phyloP scores from a whole-genome alignment of 352 stramenopile genomes.

The Globisporangium lucens region DNA sequence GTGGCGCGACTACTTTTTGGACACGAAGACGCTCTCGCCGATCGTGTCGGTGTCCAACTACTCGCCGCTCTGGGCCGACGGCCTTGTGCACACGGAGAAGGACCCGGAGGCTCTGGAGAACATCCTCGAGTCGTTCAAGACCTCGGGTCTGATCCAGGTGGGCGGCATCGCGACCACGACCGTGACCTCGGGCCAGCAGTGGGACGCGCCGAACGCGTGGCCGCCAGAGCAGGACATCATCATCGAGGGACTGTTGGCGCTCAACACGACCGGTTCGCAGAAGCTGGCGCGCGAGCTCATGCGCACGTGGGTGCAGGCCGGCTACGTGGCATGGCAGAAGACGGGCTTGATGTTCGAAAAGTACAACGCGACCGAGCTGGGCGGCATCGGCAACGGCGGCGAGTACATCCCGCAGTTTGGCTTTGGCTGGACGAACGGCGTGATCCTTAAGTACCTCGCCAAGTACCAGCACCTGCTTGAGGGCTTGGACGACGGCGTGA shows the following conservation, averaged over 20 bases:
- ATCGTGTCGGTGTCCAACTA: conserved; percentile 66
- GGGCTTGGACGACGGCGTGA: neutral
- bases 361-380: conserved; percentile 38
- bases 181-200: conserved; percentile 77
- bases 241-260: conserved; percentile 64
- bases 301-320: conserved; percentile 58
- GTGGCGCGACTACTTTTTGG: conserved; percentile 74
- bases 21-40: conserved; percentile 36
- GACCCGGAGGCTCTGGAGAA: conserved; percentile 41
- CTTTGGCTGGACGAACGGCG: conserved; percentile 59
- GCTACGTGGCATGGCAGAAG: conserved; percentile 59
- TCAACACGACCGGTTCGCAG: conserved; percentile 45
- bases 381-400: conserved; percentile 34
- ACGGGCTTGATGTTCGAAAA: conserved; percentile 87
- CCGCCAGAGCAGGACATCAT: conserved; percentile 80
- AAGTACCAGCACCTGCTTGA: conserved; percentile 26
- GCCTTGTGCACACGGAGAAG: conserved; percentile 40
- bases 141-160: conserved; percentile 58
- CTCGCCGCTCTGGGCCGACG: conserved; percentile 58
- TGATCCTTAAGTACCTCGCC: conserved; percentile 49
- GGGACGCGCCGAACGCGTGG: conserved; percentile 84
- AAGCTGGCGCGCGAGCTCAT: conserved; percentile 48
- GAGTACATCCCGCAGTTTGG: conserved; percentile 55
- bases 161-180: conserved; percentile 69
- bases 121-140: conserved; percentile 49